Base-by-base conservation (phyloP, 176 grass and related monocot species). In the Aegilops bicornis region DNA sequence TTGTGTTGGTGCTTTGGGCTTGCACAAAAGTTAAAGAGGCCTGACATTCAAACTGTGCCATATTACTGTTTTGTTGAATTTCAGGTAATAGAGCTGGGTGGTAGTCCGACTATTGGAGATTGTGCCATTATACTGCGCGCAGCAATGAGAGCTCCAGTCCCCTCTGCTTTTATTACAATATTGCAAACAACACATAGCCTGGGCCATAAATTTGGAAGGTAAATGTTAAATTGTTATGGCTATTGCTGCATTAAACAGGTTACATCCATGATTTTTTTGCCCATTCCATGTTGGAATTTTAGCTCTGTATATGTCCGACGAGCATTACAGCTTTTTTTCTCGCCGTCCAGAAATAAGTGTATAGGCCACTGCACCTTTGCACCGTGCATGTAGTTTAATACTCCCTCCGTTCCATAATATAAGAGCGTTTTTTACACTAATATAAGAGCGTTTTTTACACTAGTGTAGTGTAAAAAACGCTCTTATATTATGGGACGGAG, bases 181-280 rank as follows among this genome's bases (percentile, higher is more conserved):
- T 78, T 98, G 84, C 90, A 96, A 64, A 88, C 93, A 86, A 92
- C 93, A 58, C 96, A 98, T 78, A 85, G 76, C 78, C 88, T 96
- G 89, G 93, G 93, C 67, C 95, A 98, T 73, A 88, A 87, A 43
- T 98, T 98, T 74, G 96, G 96, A 86, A 95, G 96, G 93, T 98
- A 95, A 67, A 76, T 36, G 23, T 78, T 52, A 66, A 86, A 86
- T 61, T 22, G 8, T 40, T 61, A 76, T 52, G 30, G 73, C 73
- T 63, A 72, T 39, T 83, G 11, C 32, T 83, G 81, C 67, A 73
- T 37, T 71, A 72, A 19, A 61, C 65, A 48, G 7, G 37, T 67
- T n/a, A 66, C 23, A 27, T 24, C 50, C 69, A 13, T 56, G 15
- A 73, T 10, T 68, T 73, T 67, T 25, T 66, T 66, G 33, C 78